Conservation (phyloP, 2,329 filamentous ascomycete species). For the Aspergillus latus region DNA sequence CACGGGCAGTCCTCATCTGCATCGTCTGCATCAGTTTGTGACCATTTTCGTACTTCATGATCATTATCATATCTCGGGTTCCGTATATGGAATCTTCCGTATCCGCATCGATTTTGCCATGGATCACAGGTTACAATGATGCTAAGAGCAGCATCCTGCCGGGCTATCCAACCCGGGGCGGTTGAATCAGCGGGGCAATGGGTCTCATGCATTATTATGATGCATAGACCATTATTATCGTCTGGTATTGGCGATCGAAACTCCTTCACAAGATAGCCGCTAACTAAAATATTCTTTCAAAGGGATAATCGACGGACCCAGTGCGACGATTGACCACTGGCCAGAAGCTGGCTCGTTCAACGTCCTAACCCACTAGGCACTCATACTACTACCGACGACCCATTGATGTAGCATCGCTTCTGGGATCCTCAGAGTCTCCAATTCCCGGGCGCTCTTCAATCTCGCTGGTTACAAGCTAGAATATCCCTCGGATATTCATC, state of each 20-base stretch:
- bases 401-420: constrained; percentile 3
- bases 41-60: too few species aligned
- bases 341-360: constrained; percentile 17
- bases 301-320: constrained; percentile 14
- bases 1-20: too few species aligned
- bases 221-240: constrained; percentile 25
- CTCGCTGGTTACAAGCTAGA: neutral
- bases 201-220: constrained; percentile 20
- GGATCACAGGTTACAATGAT: constrained; percentile 4
- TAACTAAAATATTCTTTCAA: constrained; percentile 12
- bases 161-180: constrained; percentile 22
- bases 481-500: neutral
- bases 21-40: too few species aligned
- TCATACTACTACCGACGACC: neutral
- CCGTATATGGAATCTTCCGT: neutral
- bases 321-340: constrained; percentile 13
- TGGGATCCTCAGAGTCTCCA: neutral
- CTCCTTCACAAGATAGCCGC: constrained; percentile 12
- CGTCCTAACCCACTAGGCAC: neutral
- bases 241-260: constrained; percentile 15
- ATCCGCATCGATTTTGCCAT: neutral
- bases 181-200: constrained; percentile 30
- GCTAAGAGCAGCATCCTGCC: constrained; percentile 19
- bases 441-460: constrained; percentile 4
- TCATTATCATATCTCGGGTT: too few species aligned